These are phyloP conservation scores for Fusarium sp. DNA, from an alignment of 2,329 filamentous ascomycete species.

Conservation along the genomic window DNA sequence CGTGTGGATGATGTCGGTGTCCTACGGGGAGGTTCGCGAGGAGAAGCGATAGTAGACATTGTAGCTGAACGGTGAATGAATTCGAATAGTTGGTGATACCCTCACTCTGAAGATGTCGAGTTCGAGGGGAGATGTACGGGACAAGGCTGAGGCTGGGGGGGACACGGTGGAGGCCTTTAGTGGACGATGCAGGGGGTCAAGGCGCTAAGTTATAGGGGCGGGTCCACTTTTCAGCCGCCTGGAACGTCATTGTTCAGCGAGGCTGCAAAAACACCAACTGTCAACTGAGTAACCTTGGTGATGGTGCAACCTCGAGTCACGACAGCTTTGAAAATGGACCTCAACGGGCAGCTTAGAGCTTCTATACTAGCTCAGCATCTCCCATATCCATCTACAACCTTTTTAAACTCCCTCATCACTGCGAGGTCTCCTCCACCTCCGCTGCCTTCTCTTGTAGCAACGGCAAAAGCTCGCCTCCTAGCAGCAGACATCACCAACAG, in stretches of 20 bases:
- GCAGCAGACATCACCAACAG: conserved; percentile 76
- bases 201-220: conserved; percentile 35
- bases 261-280: conserved; percentile 35
- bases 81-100: neutral
- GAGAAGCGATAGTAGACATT: conserved; percentile 76
- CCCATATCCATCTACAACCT: conserved; percentile 64
- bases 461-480: conserved; percentile 83
- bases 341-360: conserved; percentile 61
- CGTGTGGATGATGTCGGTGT: conserved; percentile 81
- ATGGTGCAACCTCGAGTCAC: neutral
- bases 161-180: conserved; percentile 39
- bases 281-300: conserved; percentile 1
- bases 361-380: conserved; percentile 66
- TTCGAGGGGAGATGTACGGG: conserved; percentile 11
- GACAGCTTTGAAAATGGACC: conserved; percentile 45
- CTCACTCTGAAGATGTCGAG: neutral
- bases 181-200: conserved; percentile 25
- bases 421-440: conserved; percentile 69
- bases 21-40: conserved; percentile 68
- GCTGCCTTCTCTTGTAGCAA: conserved; percentile 79
- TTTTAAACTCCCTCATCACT: conserved; percentile 73
- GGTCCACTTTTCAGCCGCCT: conserved; percentile 37
- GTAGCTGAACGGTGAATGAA: conserved; percentile 11
- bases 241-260: conserved; percentile 41
- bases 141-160: conserved; percentile 25